Evolutionary conservation across 495 filamentous ascomycete genomes (phyloP).

Genomic region (Usnea hakonensis): DNA sequence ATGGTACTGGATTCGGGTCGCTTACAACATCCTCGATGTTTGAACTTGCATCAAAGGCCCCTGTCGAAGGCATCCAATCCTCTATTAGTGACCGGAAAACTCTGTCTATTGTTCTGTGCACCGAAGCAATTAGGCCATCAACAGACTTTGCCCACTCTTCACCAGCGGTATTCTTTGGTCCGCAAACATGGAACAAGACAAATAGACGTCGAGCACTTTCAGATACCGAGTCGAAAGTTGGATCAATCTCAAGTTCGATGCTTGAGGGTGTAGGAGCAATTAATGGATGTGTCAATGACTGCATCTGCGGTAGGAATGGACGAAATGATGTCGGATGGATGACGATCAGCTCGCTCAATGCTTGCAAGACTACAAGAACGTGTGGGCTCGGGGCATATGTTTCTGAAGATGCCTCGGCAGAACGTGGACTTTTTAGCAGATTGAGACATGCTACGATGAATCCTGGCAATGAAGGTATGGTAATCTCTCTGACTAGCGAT

Average conservation of each 20-base stretch:
- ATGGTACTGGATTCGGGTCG: constrained; percentile 31
- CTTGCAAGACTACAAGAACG: constrained; percentile 53
- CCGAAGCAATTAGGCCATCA: constrained; percentile 46
- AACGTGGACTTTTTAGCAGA: constrained; percentile 25
- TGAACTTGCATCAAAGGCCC: constrained; percentile 26
- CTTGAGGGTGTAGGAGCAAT: constrained; percentile 47
- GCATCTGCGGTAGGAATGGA: constrained; percentile 61
- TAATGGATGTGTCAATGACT: constrained; percentile 46
- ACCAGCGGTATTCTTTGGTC: constrained; percentile 61
- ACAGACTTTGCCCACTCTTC: constrained; percentile 68
- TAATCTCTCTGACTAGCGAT: constrained; percentile 77
- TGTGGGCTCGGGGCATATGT: constrained; percentile 30
- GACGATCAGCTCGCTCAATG: constrained; percentile 61
- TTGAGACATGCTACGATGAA: constrained; percentile 68
- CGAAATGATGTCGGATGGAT: constrained; percentile 73
- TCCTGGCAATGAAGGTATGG: constrained; percentile 67
- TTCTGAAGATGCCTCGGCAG: constrained; percentile 21
- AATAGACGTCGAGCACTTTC: constrained; percentile 51
- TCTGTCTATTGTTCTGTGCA: constrained; percentile 61
- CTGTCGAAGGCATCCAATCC: constrained; percentile 58
- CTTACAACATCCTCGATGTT: constrained; percentile 32
- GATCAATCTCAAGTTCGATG: constrained; percentile 28
- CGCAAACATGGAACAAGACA: constrained; percentile 63
- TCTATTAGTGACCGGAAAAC: constrained; percentile 71
- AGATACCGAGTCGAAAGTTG: constrained; percentile 40